These are phyloP conservation scores for Colletotrichum abscissum DNA, from an alignment of 2,329 filamentous ascomycete species.

Conservation along the genomic window DNA sequence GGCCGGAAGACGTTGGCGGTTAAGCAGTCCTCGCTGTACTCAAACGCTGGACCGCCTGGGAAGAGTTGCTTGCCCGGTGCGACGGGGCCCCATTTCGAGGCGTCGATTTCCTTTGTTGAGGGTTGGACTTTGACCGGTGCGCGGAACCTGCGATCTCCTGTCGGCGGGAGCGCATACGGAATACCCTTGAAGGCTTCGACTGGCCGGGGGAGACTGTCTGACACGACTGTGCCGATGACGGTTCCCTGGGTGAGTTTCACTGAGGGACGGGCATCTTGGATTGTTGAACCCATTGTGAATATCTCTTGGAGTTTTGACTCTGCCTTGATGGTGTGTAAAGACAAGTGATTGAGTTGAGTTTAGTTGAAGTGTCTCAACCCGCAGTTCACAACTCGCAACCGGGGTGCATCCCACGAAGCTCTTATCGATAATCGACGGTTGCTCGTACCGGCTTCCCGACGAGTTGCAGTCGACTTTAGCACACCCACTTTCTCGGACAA, in stretches of 20 bases:
- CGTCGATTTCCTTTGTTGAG: conserved; percentile 42
- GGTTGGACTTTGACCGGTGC: conserved; percentile 49
- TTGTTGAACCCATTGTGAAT: conserved; percentile 21
- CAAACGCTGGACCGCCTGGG: conserved; percentile 40
- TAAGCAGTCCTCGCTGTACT: conserved; percentile 62
- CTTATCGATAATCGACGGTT: conserved; percentile 5
- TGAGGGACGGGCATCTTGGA: conserved; percentile 20
- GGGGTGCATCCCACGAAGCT: not conserved
- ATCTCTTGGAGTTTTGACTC: too few species aligned
- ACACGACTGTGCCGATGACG: conserved; percentile 51
- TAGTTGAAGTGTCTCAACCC: not conserved
- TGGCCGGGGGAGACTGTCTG: conserved; percentile 50
- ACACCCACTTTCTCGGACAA: not conserved
- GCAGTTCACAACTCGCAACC: not conserved
- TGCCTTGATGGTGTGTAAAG: not conserved
- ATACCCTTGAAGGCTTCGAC: conserved; percentile 62
- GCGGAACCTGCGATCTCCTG: conserved; percentile 53
- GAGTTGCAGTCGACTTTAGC: not conserved
- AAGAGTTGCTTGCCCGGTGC: conserved; percentile 48
- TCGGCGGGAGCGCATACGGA: conserved; percentile 56
- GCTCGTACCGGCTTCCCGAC: conserved; percentile 9
- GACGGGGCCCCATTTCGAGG: conserved; percentile 50
- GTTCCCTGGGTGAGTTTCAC: conserved; percentile 50
- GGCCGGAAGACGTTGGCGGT: conserved; percentile 65
- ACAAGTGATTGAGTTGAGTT: not conserved